These are phyloP conservation scores for Mucor mucedo DNA, from an alignment of 371 early-diverging fungal species.

Conservation along the genomic window DNA sequence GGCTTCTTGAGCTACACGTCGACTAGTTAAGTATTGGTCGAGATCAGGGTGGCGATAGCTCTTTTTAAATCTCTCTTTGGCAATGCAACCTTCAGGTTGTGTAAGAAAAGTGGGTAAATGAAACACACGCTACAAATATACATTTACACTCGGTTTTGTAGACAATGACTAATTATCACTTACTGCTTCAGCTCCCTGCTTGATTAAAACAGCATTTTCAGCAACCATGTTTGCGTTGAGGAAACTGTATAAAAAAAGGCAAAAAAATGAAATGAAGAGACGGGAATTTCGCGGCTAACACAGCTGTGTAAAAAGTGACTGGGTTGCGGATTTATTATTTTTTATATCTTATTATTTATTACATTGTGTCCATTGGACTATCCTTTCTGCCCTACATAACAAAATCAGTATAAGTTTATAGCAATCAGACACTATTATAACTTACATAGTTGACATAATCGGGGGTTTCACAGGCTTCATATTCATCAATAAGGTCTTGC, in stretches of 20 bases:
- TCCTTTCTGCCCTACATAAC: slow-evolving; percentile 15
- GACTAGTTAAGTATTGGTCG: slow-evolving; percentile 80
- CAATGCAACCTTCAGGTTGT: slow-evolving; percentile 45
- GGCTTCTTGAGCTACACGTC: slow-evolving; percentile 84
- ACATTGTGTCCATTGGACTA: slow-evolving; percentile 23
- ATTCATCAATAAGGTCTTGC: slow-evolving; percentile 91
- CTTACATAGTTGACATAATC: slow-evolving; percentile 66
- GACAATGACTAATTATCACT: neutral
- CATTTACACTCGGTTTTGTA: neutral
- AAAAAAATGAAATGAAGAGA: slow-evolving; percentile 1
- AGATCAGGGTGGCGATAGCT: slow-evolving; percentile 91
- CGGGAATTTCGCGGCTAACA: neutral
- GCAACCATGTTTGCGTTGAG: slow-evolving; percentile 12
- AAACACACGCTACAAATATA: slow-evolving; percentile 28
- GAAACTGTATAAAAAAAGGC: neutral
- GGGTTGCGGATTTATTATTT: neutral
- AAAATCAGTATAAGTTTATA: neutral
- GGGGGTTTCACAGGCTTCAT: slow-evolving; percentile 92
- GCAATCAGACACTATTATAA: neutral
- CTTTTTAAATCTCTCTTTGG: slow-evolving; percentile 85
- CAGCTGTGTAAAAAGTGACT: neutral
- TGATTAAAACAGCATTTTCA: slow-evolving; percentile 32
- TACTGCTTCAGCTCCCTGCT: slow-evolving; percentile 48
- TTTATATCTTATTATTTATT: neutral
- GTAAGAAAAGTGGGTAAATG: slow-evolving; percentile 25